A percentile compares a stretch with the other conserved stretches of the same genome.
phyloP scores from a whole-genome alignment of 345 rosid genomes.

The Aegle marmelos region DNA sequence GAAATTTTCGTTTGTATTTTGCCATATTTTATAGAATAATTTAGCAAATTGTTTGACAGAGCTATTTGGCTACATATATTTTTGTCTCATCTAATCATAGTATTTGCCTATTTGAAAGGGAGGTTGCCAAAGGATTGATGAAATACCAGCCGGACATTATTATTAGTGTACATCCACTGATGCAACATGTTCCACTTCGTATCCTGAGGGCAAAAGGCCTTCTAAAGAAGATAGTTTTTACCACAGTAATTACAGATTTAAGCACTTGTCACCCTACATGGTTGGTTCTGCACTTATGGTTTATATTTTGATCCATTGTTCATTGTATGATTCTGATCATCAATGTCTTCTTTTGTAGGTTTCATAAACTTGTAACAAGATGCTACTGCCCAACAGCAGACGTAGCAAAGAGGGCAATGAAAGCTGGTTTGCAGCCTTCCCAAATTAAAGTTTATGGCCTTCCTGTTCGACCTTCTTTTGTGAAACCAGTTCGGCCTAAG shows the following conservation, averaged over 20 bases:
- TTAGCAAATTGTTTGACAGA: not conserved
- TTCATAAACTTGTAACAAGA: constrained; percentile 99
- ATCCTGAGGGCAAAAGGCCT: constrained; percentile 87
- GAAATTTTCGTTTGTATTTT: not conserved
- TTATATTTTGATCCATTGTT: constrained; percentile 7
- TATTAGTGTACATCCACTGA: constrained; percentile 94
- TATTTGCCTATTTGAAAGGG: constrained; percentile 44
- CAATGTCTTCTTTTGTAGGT: constrained; percentile 45
- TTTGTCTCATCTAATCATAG: constrained; percentile 9
- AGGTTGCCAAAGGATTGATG: constrained; percentile 95
- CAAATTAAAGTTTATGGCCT: constrained; percentile 96
- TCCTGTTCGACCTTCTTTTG: constrained; percentile 96
- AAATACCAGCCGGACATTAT: constrained; percentile 95
- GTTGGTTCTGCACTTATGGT: constrained; percentile 33
- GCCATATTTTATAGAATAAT: not conserved
- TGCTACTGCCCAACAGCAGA: constrained; percentile 96
- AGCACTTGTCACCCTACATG: constrained; percentile 99
- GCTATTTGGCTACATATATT: constrained; percentile 2
- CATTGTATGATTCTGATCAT: constrained; percentile 12
- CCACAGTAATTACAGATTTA: constrained; percentile 92
- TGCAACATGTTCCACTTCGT: constrained; percentile 99
- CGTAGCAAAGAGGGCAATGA: constrained; percentile 82
- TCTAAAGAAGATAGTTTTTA: constrained; percentile 80
- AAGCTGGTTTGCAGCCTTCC: constrained; percentile 79
- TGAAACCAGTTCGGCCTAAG: constrained; percentile 91